phyloP scores from a whole-genome alignment of 805 yeast species.

The Candida orba region DNA sequence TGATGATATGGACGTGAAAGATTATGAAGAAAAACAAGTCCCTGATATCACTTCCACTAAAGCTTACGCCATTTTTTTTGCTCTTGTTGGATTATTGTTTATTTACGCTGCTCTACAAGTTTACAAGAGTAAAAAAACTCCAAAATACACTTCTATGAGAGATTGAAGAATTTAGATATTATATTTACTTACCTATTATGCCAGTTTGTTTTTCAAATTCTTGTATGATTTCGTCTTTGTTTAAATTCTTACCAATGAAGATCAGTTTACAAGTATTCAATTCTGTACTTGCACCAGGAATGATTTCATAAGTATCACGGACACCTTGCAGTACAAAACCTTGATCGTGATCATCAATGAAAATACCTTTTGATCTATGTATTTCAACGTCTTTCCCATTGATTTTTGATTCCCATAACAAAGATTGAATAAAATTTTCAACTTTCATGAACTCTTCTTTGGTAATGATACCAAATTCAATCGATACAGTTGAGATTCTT shows the following conservation, averaged over 20 bases:
- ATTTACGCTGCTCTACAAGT: slow-evolving; percentile 15
- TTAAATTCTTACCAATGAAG: slow-evolving; percentile 64
- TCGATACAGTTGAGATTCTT: slow-evolving; percentile 45
- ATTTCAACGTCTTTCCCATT: slow-evolving; percentile 49
- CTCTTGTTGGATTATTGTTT: slow-evolving; percentile 12
- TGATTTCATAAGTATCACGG: slow-evolving; percentile 81
- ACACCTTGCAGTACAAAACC: slow-evolving; percentile 68
- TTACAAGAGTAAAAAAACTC: slow-evolving; percentile 1
- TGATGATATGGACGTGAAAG: slow-evolving; percentile 14
- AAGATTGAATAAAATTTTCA: slow-evolving; percentile 57
- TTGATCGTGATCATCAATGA: slow-evolving; percentile 34
- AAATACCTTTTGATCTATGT: slow-evolving; percentile 76
- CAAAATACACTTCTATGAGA: slow-evolving; percentile 23
- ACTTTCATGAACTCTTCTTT: slow-evolving; percentile 35
- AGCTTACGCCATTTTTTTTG: slow-evolving; percentile 13
- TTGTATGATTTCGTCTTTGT: slow-evolving; percentile 26
- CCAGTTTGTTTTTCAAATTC: slow-evolving; percentile 26
- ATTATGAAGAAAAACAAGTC: slow-evolving; percentile 13
- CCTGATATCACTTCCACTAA: slow-evolving; percentile 8
- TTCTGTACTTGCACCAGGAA: slow-evolving; percentile 37
- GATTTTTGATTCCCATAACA: slow-evolving; percentile 66
- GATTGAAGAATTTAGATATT: slow-evolving; percentile 7
- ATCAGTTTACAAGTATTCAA: slow-evolving; percentile 51
- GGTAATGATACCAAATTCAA: slow-evolving; percentile 34
- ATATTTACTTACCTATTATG: slow-evolving; percentile 4